Conservation (phyloP, 495 filamentous ascomycete species). For the Acidiella bohemica region DNA sequence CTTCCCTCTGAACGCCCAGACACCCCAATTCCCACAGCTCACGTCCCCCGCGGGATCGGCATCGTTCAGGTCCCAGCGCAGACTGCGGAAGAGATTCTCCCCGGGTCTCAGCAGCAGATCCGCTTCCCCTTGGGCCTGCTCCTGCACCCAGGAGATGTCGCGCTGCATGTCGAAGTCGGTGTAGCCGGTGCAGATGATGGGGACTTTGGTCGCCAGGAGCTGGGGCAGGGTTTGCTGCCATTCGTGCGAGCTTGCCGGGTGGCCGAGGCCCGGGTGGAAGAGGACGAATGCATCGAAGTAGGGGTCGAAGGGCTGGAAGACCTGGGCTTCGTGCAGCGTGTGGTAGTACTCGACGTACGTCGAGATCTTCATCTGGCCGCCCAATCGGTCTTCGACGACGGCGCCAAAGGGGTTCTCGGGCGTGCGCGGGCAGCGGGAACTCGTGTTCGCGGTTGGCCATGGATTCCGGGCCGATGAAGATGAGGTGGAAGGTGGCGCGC, state of each 20-base stretch:
- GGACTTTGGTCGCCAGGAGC: slow-evolving; percentile 86
- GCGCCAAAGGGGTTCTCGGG: slow-evolving; percentile 84
- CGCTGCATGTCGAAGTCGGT: slow-evolving; percentile 88
- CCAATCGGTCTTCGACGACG: slow-evolving; percentile 76
- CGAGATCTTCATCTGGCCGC: slow-evolving; percentile 77
- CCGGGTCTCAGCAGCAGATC: slow-evolving; percentile 84
- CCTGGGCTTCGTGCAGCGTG: slow-evolving; percentile 74
- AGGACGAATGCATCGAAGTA: slow-evolving; percentile 95
- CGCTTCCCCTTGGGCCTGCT: slow-evolving; percentile 73
- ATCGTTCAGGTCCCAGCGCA: slow-evolving; percentile 96
- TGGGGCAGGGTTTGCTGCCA: slow-evolving; percentile 83
- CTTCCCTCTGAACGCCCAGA: slow-evolving; percentile 96
- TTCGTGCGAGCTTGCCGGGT: slow-evolving; percentile 82
- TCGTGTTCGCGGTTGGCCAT: slow-evolving; percentile 84
- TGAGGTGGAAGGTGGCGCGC: slow-evolving; percentile 59
- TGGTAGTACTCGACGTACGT: slow-evolving; percentile 98
- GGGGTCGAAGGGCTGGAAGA: slow-evolving; percentile 88
- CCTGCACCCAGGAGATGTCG: slow-evolving; percentile 76
- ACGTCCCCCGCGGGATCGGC: slow-evolving; percentile 87
- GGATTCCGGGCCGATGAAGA: slow-evolving; percentile 92
- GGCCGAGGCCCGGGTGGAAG: slow-evolving; percentile 91
- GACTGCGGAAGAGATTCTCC: slow-evolving; percentile 86
- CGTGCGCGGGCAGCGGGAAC: slow-evolving; percentile 77
- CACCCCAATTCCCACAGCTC: slow-evolving; percentile 88
- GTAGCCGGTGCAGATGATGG: slow-evolving; percentile 86